Evolutionary conservation across 495 filamentous ascomycete genomes (phyloP).

Genomic region (Polyplosphaeria fusca): DNA sequence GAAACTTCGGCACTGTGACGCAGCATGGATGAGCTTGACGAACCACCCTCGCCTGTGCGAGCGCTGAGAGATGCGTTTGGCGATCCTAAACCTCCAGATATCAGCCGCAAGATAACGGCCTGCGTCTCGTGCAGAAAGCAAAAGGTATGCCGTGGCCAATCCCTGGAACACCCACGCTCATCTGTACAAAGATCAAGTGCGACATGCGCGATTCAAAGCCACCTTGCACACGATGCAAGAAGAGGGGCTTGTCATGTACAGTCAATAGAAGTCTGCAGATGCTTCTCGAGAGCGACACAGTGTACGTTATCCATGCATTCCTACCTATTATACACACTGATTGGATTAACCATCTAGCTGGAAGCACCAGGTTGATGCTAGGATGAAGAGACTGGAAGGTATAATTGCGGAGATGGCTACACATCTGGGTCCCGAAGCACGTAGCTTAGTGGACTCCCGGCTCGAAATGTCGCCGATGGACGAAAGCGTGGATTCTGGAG

Average conservation of each 20-base stretch:
- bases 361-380: slow-evolving; percentile 22
- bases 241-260: slow-evolving; percentile 32
- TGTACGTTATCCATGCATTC: too few relatives aligned
- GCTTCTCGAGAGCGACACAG: slow-evolving; percentile 41
- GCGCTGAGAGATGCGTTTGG: slow-evolving; percentile 39
- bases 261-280: slow-evolving; percentile 44
- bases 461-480: too few relatives aligned
- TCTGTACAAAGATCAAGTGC: slow-evolving; percentile 1
- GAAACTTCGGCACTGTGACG: too few relatives aligned
- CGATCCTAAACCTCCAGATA: slow-evolving; percentile 42
- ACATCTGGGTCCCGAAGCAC: neutral
- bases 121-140: slow-evolving; percentile 46
- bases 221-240: slow-evolving; percentile 8
- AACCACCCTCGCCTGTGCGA: neutral
- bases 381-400: neutral
- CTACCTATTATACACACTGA: too few relatives aligned
- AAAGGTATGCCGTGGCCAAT: slow-evolving; percentile 33
- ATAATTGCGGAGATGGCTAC: neutral
- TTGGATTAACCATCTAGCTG: slow-evolving; percentile 29
- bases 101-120: slow-evolving; percentile 44
- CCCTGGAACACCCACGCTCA: too few relatives aligned
- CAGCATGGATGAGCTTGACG: neutral
- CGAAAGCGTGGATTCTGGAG: too few relatives aligned
- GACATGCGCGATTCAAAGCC: slow-evolving; percentile 7
- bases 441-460: too few relatives aligned